Percentiles rank a stretch among this genome's conserved stretches.
Conservation (phyloP, 345 rosid genomes). For the Boechera stricta region DNA sequence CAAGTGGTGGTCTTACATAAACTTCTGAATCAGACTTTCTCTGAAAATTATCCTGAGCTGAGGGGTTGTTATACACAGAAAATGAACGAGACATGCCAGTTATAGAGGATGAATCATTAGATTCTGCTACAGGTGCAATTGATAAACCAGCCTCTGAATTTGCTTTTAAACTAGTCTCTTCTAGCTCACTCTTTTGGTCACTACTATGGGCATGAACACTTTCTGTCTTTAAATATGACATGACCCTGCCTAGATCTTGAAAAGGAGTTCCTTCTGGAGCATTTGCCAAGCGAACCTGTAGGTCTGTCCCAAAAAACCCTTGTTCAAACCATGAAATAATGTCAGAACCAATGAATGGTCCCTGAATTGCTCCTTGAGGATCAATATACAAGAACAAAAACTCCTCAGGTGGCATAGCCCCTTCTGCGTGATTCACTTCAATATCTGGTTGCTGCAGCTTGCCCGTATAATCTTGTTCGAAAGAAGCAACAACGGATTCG, state of each 20-base stretch:
- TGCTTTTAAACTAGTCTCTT: conserved; percentile 52
- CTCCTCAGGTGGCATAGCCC: conserved; percentile 58
- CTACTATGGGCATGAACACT: conserved; percentile 29
- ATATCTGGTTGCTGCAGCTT: conserved; percentile 34
- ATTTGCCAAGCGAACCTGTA: conserved; percentile 75
- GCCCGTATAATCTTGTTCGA: conserved; percentile 44
- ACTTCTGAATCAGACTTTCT: conserved; percentile 52
- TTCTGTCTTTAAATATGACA: conserved; percentile 62
- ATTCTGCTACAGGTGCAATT: conserved; percentile 45
- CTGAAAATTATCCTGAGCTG: conserved; percentile 50
- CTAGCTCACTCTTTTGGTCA: conserved; percentile 46
- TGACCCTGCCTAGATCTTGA: conserved; percentile 65
- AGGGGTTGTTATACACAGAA: conserved; percentile 20
- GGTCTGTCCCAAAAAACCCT: conserved; percentile 87
- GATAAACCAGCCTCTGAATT: conserved; percentile 48
- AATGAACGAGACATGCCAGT: conserved; percentile 37
- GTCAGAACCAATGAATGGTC: conserved; percentile 80
- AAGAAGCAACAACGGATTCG: conserved; percentile 39
- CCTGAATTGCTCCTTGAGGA: conserved; percentile 88
- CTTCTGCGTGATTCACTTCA: conserved; percentile 37
- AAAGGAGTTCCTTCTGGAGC: conserved; percentile 80
- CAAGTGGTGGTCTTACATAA: conserved; percentile 46
- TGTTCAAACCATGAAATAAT: conserved; percentile 87
- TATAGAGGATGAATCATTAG: conserved; percentile 46
- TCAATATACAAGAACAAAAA: conserved; percentile 73